A percentile compares a stretch with the other conserved stretches of the same genome.
These are phyloP conservation scores for Oryza meyeriana DNA, from an alignment of 176 grass and related monocot species.

Conservation along the genomic window DNA sequence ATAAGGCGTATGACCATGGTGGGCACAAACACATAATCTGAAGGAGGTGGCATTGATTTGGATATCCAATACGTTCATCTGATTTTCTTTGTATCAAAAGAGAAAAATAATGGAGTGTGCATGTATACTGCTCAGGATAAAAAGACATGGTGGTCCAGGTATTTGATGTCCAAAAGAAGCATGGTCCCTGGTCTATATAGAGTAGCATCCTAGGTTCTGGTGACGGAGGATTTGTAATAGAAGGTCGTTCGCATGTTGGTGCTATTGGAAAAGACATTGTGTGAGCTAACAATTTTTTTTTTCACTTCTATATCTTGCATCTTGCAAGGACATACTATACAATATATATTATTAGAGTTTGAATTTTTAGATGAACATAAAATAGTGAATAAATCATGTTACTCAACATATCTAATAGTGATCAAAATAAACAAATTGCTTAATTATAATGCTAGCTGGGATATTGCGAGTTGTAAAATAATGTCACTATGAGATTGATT, in stretches of 20 bases:
- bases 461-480: too few species aligned
- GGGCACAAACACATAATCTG: neutral
- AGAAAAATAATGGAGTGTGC: neutral
- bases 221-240: slow-evolving; percentile 34
- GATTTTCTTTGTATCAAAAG: neutral
- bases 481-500: too few species aligned
- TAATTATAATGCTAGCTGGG: neutral
- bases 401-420: neutral
- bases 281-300: neutral
- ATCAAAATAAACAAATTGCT: neutral
- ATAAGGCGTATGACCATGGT: too few species aligned
- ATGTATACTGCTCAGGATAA: slow-evolving; percentile 37
- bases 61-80: neutral
- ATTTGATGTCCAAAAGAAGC: slow-evolving; percentile 37
- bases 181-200: slow-evolving; percentile 48
- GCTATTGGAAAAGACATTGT: slow-evolving; percentile 13
- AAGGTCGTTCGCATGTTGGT: slow-evolving; percentile 25
- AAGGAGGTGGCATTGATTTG: neutral
- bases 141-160: slow-evolving; percentile 43
- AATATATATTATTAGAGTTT: too few species aligned
- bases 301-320: neutral
- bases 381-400: neutral
- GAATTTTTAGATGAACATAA: too few species aligned
- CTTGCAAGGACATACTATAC: too few species aligned
- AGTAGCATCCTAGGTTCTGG: slow-evolving; percentile 47